phyloP scores from a whole-genome alignment of 108 stramenopile genomes.

The Skeletonema grethae region DNA sequence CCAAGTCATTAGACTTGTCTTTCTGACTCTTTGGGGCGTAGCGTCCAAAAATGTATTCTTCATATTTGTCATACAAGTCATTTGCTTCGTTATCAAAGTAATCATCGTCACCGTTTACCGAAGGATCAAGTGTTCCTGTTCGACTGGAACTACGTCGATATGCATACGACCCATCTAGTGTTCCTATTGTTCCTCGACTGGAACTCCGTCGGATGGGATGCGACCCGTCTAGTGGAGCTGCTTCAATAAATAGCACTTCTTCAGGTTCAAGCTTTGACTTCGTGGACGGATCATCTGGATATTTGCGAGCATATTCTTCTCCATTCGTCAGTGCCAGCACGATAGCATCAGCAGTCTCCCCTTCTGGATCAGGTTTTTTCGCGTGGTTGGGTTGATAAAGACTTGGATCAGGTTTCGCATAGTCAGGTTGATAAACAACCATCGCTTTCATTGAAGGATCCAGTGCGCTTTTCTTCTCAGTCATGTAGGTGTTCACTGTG shows the following conservation, averaged over 20 bases:
- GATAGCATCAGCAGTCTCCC: background rate
- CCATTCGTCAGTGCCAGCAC: background rate
- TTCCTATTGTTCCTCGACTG: no score
- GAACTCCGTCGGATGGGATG: no score
- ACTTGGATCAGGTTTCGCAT: background rate
- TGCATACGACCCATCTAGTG: no score
- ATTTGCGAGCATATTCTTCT: background rate
- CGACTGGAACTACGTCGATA: background rate
- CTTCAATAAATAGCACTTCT: background rate
- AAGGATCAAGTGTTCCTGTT: background rate
- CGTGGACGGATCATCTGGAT: background rate
- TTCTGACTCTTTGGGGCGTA: background rate
- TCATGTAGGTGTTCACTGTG: constrained; percentile 39
- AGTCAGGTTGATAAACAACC: background rate
- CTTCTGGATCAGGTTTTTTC: constrained; percentile 1
- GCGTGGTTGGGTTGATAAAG: background rate
- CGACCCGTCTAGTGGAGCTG: background rate
- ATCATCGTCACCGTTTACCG: background rate
- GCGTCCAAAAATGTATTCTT: background rate
- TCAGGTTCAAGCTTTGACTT: constrained; percentile 4
- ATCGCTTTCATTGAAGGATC: background rate
- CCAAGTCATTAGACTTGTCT: background rate
- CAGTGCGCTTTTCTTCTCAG: background rate
- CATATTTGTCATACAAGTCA: background rate
- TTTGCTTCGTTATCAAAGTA: background rate